Percentiles rank a stretch among this genome's conserved stretches.
Evolutionary conservation across 805 yeast species (phyloP).

Genomic region (Lipomyces chichibuensis): DNA sequence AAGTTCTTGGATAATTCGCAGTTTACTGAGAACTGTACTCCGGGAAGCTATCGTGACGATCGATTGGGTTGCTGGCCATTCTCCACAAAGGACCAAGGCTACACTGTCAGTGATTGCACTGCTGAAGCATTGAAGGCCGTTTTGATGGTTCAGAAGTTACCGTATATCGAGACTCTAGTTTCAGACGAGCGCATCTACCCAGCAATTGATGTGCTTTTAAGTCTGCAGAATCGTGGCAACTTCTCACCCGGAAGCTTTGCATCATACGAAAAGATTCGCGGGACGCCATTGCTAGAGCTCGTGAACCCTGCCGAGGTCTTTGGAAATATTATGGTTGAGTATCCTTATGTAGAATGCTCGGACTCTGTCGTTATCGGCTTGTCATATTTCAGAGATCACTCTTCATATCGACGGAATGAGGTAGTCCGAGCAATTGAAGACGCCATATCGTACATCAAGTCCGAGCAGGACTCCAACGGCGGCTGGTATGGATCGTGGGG

Average conservation of each 20-base stretch:
- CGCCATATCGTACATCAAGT: conserved; percentile 72
- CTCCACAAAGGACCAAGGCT: conserved; percentile 93
- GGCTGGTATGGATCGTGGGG: conserved; percentile 99
- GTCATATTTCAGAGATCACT: conserved; percentile 69
- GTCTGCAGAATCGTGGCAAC: conserved; percentile 74
- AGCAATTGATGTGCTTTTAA: conserved; percentile 75
- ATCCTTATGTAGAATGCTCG: conserved; percentile 97
- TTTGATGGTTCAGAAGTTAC: conserved; percentile 79
- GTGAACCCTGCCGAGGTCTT: conserved; percentile 97
- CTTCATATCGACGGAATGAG: conserved; percentile 65
- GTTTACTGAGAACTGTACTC: conserved; percentile 75
- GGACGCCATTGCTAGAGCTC: conserved; percentile 72
- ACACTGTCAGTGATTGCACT: conserved; percentile 94
- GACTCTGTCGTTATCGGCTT: conserved; percentile 92
- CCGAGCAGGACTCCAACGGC: conserved; percentile 76
- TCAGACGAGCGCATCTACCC: conserved; percentile 57
- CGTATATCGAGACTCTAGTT: conserved; percentile 45
- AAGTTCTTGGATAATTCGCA: conserved; percentile 79
- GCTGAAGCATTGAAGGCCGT: conserved; percentile 95
- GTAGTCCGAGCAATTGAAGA: conserved; percentile 68
- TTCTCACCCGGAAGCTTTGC: conserved; percentile 91
- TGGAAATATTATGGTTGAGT: conserved; percentile 97
- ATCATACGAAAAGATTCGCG: conserved; percentile 83
- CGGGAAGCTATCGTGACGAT: conserved; percentile 78
- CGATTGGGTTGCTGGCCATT: conserved; percentile 95